Conservation (phyloP, 352 stramenopile species). For the Phytophthora nicotianae region DNA sequence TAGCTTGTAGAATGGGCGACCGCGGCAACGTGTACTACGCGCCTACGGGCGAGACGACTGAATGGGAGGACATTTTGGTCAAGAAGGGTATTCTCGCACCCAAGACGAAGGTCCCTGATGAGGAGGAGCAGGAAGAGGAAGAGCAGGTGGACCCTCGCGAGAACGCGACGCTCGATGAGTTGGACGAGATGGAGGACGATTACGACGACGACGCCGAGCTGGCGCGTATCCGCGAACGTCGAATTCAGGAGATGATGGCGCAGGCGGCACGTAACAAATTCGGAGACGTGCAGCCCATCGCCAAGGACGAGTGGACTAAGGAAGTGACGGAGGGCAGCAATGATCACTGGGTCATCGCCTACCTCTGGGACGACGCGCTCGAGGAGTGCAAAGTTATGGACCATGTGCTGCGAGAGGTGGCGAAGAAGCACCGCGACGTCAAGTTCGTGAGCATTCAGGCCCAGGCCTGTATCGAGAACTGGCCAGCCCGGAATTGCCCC, state of each 20-base stretch:
- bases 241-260: conserved; percentile 89
- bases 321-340: conserved; percentile 92
- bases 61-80: conserved; percentile 91
- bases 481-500: conserved; percentile 90
- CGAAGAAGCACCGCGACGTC: conserved; percentile 87
- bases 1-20: conserved; percentile 51
- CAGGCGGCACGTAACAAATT: conserved; percentile 86
- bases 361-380: conserved; percentile 89
- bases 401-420: conserved; percentile 81
- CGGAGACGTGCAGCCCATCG: conserved; percentile 89
- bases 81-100: conserved; percentile 89
- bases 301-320: conserved; percentile 93
- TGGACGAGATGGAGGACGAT: conserved; percentile 90
- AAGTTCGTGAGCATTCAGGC: conserved; percentile 95
- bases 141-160: conserved; percentile 77
- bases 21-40: conserved; percentile 86
- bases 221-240: conserved; percentile 78
- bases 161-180: conserved; percentile 82
- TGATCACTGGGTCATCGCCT: conserved; percentile 89
- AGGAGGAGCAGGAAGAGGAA: conserved; percentile 73
- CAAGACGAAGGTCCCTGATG: conserved; percentile 87
- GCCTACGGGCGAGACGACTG: conserved; percentile 88
- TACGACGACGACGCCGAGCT: conserved; percentile 86
- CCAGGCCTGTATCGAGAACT: conserved; percentile 92
- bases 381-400: conserved; percentile 93